Base-by-base conservation (phyloP, 306 rosid species). In the Acacia crassicarpa region DNA sequence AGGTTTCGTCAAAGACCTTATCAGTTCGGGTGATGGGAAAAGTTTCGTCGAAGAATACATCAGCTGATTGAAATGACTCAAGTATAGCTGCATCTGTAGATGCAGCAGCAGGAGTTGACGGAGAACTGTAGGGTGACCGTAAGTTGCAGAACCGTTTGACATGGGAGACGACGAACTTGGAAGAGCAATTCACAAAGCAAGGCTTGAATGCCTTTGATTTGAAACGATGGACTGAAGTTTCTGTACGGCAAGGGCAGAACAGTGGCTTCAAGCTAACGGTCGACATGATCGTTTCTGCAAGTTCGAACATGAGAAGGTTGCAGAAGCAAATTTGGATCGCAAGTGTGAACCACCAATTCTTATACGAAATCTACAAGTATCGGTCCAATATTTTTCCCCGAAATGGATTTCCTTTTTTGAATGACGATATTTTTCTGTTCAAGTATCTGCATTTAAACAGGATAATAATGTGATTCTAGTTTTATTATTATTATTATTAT, bases 251-350 rank as follows among this genome's bases (percentile, higher is more conserved):
- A 27, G 65, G 83, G 49, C 70, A 83, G 71, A 89, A 72, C 58
- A 91, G 80, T 72, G 94, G 90, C 51, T 90, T 89, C 14, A 85
- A 35, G 43, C 85, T 72, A 81, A 90, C 74, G 82, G 91, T 81
- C 82, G 93, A 81, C 97, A 95, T 95, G 89, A 82, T 69, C 70
- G 77, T 41, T 65, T 74, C 11, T 65, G 87, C 88, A 79, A 71
- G 78, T 14, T 14, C 14, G 53, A 74, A 77, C 70, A 45, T 41
- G 40, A 9, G 79, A 53, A 72, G 32, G 13, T 15, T 5, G 44
- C n/a, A n/a, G 65, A 17, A 20, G 66, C 44, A 7, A 25, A n/a
- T 20, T 69, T 30, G 62, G 67, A 35, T 77, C 65, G 23, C 40
- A 44, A 19, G 48, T 3, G 84, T 66, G 83, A 84, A 71, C 73